Percentiles rank a stretch among this genome's conserved stretches.
These are phyloP conservation scores for Penicillium sp. DNA, from an alignment of 2,329 filamentous ascomycete genomes.

Conservation along the genomic window DNA sequence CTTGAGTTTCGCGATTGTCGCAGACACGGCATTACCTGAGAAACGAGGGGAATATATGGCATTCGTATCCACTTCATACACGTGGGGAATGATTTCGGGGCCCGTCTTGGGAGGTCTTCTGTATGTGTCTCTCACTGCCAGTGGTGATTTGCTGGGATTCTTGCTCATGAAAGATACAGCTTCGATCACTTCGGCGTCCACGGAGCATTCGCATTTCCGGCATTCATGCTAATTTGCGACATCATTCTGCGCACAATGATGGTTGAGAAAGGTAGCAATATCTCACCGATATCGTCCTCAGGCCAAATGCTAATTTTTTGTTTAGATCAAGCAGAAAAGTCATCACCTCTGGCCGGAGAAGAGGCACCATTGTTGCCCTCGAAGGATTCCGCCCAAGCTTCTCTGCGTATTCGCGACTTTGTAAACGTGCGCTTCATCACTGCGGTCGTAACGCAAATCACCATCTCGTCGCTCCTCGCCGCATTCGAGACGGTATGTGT, in stretches of 20 bases:
- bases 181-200: slow-evolving; percentile 6
- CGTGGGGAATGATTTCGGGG: slow-evolving; percentile 9
- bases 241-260: slow-evolving; percentile 5
- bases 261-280: not conserved
- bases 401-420: not conserved
- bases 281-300: too few relatives aligned
- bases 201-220: slow-evolving; percentile 9
- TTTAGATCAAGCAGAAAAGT: too few relatives aligned
- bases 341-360: not conserved
- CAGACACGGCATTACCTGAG: slow-evolving; percentile 7
- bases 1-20: slow-evolving; percentile 9
- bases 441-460: not conserved
- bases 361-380: not conserved
- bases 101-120: slow-evolving; percentile 10
- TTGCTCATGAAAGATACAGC: not conserved
- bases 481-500: slow-evolving; percentile 3
- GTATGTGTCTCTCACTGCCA: not conserved
- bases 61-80: slow-evolving; percentile 7
- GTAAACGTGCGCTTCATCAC: not conserved
- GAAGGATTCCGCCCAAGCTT: not conserved
- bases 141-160: not conserved
- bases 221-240: slow-evolving; percentile 1
- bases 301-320: not conserved
- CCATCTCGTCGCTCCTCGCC: slow-evolving; percentile 1
- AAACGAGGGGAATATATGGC: slow-evolving; percentile 10